Conservation (phyloP, 768 basidiomycete genomes). For the Suillus discolor region DNA sequence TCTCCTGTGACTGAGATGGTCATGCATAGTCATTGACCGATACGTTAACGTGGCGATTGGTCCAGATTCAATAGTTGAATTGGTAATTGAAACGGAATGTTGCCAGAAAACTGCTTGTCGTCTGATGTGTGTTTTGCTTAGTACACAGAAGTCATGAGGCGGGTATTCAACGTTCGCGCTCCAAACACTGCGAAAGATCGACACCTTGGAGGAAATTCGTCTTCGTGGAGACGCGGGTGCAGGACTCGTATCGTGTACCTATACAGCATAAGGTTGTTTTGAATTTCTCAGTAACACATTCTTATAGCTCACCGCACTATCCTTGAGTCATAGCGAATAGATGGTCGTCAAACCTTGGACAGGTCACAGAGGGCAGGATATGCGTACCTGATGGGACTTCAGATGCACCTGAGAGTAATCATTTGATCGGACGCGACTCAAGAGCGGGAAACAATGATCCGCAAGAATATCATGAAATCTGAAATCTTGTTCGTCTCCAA, state of each 20-base stretch:
- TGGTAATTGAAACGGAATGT: background rate
- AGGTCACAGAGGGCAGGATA: background rate
- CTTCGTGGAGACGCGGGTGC: background rate
- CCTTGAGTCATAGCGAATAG: background rate
- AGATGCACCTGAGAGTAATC: background rate
- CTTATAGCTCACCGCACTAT: background rate
- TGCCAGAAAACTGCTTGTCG: background rate
- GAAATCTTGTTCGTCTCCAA: background rate
- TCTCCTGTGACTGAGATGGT: background rate
- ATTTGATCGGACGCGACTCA: background rate
- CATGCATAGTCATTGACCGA: conserved; percentile 10
- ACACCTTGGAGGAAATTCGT: background rate
- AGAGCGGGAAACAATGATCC: background rate
- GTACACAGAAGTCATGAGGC: background rate
- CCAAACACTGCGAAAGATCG: background rate
- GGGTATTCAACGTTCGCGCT: background rate
- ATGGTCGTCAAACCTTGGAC: background rate
- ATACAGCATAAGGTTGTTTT: background rate
- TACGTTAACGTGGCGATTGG: conserved; percentile 6
- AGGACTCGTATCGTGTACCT: background rate
- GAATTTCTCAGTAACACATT: background rate
- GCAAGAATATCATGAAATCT: background rate
- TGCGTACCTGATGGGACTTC: background rate
- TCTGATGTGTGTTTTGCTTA: background rate
- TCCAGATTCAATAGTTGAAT: background rate